Base-by-base conservation (phyloP, 2,329 filamentous ascomycete genomes). In the Xylaria sp. region DNA sequence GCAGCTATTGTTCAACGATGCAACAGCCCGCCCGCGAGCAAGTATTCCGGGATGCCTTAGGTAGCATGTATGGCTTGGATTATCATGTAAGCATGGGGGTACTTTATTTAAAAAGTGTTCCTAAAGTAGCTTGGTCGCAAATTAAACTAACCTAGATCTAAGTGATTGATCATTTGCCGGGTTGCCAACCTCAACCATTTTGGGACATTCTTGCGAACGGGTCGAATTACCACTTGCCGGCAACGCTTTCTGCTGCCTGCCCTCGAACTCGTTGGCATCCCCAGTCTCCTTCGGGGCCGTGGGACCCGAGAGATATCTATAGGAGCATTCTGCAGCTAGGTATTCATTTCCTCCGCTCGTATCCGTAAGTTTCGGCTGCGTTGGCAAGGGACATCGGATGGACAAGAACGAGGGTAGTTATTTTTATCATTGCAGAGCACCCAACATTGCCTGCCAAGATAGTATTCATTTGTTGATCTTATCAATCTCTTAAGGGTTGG, bases 171-270 rank as follows among this genome's bases (percentile, higher is more conserved):
- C 42, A 47, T 19, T 47, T 47, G 19, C 42, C 17, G 42, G 42
- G 42, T 19, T 21, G 4, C 34, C 42, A 27, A 47, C 53, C 48
- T 47, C 42, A 47, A 47, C 71, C 69, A 11, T 67, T 71, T 72
- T 53, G 63, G 69, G 71, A 67, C 65, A 72, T 68, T 65, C 71
- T 71, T 72, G 71, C 71, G 71, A 72, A 59, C 42, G 56, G 56
- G 45, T 24, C 57, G 21, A 34, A 51, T 63, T 48, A 12, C 27
- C 34, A 7, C 36, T 21, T 14, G 42, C 47, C 45, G 8, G 45
- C 47, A 24, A 8, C 4, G 19, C n/a, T 7, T 8, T 11, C 4
- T 45, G 11, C 45, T 5, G 19, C 47, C 21, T 12, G 14, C 6
- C 48, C 24, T 12, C 48, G 11, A 30, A 30, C 19, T n/a, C 51